Evolutionary conservation across 2,329 filamentous ascomycete species (phyloP), one percentile per base, ranked within the genome.

Genomic region (Fusarium denticulatum): DNA sequence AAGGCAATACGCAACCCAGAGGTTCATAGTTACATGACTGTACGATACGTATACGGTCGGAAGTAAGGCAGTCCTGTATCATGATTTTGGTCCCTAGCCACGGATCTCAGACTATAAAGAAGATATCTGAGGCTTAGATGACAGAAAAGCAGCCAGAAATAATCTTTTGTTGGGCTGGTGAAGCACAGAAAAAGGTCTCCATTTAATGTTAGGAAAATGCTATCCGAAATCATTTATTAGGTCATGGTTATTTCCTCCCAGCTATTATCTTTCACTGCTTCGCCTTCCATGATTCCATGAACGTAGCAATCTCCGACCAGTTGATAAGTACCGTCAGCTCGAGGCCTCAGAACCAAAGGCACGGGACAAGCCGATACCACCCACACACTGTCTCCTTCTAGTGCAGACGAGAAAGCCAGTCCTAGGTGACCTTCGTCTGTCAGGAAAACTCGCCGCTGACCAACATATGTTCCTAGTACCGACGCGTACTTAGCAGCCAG

Each of bases 221-320:
- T 18, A 14, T n/a, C 14, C 18, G 3, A 0, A 10, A 3, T 2
- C 5, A 7, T 12, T 0, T 10, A 16, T 13, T n/a, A 53, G 0
- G 34, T 53, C 1, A 53, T 39, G 3, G 50, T 55, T 0, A 55
- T 55, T 1, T 40, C 34, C 15, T 55, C 50, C 50, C 50, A 55
- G 24, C 10, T 18, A 24, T 18, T 40, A 3, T 39, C 50, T 0
- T 55, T 55, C 4, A 55, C 0, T 4, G 6, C 34, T n/a, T 40
- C 14, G 20, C 50, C 50, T 28, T 55, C 5, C 50, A 55, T 55
- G 24, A 55, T 40, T 28, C 50, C 50, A 4, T 55, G 50, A 55
- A 55, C 50, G 4, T 30, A 55, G 24, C 50, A 14, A 40, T 55
- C 50, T 5, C 50, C 50, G 20, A 55, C 0, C 20, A 55, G 2